A percentile compares a stretch with the other conserved stretches of the same genome.
Evolutionary conservation across 495 filamentous ascomycete genomes (phyloP).

Genomic region (Talaromyces liani): DNA sequence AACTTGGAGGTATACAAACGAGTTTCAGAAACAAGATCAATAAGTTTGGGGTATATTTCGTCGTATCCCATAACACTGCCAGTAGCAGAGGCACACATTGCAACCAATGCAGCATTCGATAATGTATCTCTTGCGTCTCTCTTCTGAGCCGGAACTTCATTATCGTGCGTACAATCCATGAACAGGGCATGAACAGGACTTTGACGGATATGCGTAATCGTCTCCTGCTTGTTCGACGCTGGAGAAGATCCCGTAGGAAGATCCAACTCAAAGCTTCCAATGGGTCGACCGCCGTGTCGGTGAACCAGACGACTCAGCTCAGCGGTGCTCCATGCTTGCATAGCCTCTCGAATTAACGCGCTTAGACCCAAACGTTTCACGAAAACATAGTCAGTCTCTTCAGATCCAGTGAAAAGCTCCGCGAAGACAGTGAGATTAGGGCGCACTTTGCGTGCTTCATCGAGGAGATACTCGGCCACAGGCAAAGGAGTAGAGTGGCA

Average conservation of each 20-base stretch:
- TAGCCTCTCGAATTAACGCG: conserved; percentile 88
- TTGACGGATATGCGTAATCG: conserved; percentile 65
- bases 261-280: conserved; percentile 92
- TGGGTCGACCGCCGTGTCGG: conserved; percentile 86
- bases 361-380: conserved; percentile 87
- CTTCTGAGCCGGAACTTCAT: conserved; percentile 93
- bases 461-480: conserved; percentile 88
- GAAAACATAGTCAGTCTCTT: conserved; percentile 93
- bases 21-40: conserved; percentile 85
- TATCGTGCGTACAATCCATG: conserved; percentile 99
- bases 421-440: conserved; percentile 89
- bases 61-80: conserved; percentile 99
- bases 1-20: conserved; percentile 70
- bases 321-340: conserved; percentile 95
- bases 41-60: conserved; percentile 85
- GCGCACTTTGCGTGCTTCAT: conserved; percentile 80
- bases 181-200: conserved; percentile 88
- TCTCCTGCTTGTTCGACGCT: conserved; percentile 37
- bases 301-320: conserved; percentile 91
- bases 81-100: conserved; percentile 88
- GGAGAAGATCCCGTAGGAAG: conserved; percentile 34
- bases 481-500: conserved; percentile 93
- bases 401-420: conserved; percentile 93
- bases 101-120: conserved; percentile 89
- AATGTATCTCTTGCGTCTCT: conserved; percentile 90